Conservation (phyloP, 768 basidiomycete species). For the Tricholoma sp. region DNA sequence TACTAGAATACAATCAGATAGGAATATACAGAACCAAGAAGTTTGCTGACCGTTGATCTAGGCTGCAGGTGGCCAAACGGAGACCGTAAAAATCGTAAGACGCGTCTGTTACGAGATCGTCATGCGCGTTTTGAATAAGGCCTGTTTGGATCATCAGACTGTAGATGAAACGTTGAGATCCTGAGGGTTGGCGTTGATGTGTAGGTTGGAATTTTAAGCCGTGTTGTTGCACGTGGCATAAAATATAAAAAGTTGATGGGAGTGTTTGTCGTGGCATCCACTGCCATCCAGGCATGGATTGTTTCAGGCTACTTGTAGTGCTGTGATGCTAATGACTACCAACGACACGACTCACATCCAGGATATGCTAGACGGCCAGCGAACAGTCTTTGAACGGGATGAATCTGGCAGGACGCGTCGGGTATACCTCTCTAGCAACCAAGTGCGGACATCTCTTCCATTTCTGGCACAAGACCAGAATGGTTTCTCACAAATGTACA, state of each 20-base stretch:
- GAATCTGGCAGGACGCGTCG: conserved; percentile 14
- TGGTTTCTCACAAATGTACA: not conserved
- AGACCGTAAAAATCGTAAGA: conserved; percentile 90
- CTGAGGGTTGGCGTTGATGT: no score
- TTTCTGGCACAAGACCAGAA: not conserved
- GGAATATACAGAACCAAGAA: conserved; percentile 1
- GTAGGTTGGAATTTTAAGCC: not conserved
- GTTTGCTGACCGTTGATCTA: conserved; percentile 67
- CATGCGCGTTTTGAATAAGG: conserved; percentile 72
- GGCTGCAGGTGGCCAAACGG: conserved; percentile 71
- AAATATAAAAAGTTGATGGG: no score
- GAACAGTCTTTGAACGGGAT: conserved; percentile 12
- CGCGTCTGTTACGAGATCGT: conserved; percentile 79
- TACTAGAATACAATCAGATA: conserved; percentile 35
- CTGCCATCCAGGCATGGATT: no score
- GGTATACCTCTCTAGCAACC: conserved; percentile 4
- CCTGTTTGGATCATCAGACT: conserved; percentile 70
- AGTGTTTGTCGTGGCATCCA: no score
- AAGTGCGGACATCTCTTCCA: conserved; percentile 6
- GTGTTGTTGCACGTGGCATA: not conserved
- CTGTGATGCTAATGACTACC: no score
- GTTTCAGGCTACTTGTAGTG: no score
- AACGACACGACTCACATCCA: no score
- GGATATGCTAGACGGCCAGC: not conserved
- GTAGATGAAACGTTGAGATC: no score